Base-by-base conservation (phyloP, 2,329 filamentous ascomycete species). In the Rachicladosporium sp. region DNA sequence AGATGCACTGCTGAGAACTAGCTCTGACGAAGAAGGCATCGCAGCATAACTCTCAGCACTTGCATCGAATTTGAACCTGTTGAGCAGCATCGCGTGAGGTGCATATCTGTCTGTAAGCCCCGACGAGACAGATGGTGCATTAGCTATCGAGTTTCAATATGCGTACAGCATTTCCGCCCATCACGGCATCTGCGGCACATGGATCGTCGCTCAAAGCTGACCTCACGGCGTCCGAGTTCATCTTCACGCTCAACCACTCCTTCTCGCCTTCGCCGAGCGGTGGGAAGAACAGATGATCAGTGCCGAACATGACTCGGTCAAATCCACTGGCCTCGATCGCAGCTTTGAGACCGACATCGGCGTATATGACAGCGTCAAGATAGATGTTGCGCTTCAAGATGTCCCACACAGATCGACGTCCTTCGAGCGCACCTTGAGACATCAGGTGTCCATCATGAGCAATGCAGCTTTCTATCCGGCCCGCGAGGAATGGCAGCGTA, bases 271-370 rank as follows among this genome's bases (percentile, higher is more conserved):
- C 75, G 36, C 78, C 74, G 11, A 87, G 60, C 1, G 82, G 82
- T n/a, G 83, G 83, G 60, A 89, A 89, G 64, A 89, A 88, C 0
- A 83, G 83, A 57, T 88, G 81, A 56, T 88, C 83, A 0, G 82
- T 88, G 19, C 82, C 68, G 63, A 89, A 89, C 67, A 89, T 73
- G 37, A 89, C 62, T 43, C 82, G 69, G 50, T 87, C 82, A 1
- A 68, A 67, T 0, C 82, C 81, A 6, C 63, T 72, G 0, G 79
- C 80, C 13, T 78, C 73, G 2, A 84, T 69, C 0, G 83, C 83
- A 1, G 81, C 80, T 50, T 73, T 77, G 41, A 88, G 58, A 0
- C 81, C 82, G 7, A 84, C 76, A 35, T 81, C 76, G 0, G 80
- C 83, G 59, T 91, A 87, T 5, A 93, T 74, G 10, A 93, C 87